Evolutionary conservation across 2,329 filamentous ascomycete species (phyloP).

Genomic region (Ciborinia camelliae): DNA sequence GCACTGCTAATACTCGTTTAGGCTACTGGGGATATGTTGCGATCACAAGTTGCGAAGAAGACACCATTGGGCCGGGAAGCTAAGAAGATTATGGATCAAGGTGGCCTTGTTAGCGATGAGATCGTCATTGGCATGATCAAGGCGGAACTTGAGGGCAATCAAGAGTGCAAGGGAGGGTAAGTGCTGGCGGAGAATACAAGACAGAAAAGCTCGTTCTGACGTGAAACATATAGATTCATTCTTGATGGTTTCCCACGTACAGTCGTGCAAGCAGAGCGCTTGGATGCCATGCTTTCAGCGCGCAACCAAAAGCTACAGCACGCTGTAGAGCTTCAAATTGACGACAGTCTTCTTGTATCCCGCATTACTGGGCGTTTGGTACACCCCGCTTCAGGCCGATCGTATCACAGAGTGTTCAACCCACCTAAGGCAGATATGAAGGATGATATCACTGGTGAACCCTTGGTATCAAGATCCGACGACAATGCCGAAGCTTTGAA

Average conservation of each 20-base stretch:
- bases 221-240: conserved; percentile 75
- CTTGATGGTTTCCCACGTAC: conserved; percentile 98
- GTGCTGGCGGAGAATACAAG: conserved; percentile 35
- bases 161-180: conserved; percentile 95
- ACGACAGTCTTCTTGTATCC: conserved; percentile 87
- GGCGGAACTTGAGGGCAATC: conserved; percentile 89
- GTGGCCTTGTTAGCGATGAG: conserved; percentile 94
- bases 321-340: conserved; percentile 94
- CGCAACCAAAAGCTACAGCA: conserved; percentile 86
- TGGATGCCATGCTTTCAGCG: conserved; percentile 83
- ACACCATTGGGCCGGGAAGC: conserved; percentile 90
- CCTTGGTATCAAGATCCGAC: conserved; percentile 91
- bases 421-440: conserved; percentile 91
- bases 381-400: conserved; percentile 92
- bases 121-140: conserved; percentile 99
- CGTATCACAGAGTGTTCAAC: conserved; percentile 99
- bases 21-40: conserved; percentile 99
- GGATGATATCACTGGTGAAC: conserved; percentile 95
- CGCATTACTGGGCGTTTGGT: conserved; percentile 95
- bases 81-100: conserved; percentile 99
- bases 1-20: conserved; percentile 41
- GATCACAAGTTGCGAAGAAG: conserved; percentile 97
- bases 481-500: conserved; percentile 95
- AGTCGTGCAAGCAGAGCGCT: conserved; percentile 88
- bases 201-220: conserved; percentile 19